These are phyloP conservation scores for Rosa lucieae DNA, from an alignment of 306 rosid species.

Conservation along the genomic window DNA sequence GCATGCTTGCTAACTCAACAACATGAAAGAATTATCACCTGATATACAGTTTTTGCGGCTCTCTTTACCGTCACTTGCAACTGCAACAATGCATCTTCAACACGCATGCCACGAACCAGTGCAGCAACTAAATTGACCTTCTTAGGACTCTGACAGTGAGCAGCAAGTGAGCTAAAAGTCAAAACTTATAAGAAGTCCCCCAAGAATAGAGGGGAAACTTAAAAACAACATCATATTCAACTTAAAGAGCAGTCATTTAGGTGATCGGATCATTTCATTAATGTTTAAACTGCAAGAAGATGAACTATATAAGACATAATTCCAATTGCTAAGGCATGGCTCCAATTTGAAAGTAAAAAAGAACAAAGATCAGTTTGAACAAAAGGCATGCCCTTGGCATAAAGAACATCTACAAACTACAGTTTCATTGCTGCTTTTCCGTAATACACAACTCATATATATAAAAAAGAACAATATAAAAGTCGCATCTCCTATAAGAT, in stretches of 20 bases:
- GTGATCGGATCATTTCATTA: not conserved
- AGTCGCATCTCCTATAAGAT: not conserved
- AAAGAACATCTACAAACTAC: not conserved
- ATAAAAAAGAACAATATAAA: not conserved
- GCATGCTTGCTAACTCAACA: not conserved
- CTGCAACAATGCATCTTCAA: constrained; percentile 93
- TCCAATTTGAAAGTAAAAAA: not conserved
- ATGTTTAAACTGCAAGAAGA: not conserved
- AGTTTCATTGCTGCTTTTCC: not conserved
- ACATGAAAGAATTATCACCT: constrained; percentile 44
- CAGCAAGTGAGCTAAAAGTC: not conserved
- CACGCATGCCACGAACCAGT: constrained; percentile 95
- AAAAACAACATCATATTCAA: not conserved
- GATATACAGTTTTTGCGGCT: constrained; percentile 90
- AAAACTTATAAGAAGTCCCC: not conserved
- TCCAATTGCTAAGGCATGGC: not conserved
- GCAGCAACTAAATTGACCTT: constrained; percentile 96
- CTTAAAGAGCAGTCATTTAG: not conserved
- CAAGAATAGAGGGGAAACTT: not conserved
- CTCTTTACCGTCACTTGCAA: constrained; percentile 84
- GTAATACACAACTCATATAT: not conserved
- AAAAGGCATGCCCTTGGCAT: not conserved
- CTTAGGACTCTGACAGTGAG: constrained; percentile 72
- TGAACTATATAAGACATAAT: not conserved
- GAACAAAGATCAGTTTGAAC: not conserved